Evolutionary conservation across 495 filamentous ascomycete species (phyloP).

Genomic region (Elasticomyces elasticus): DNA sequence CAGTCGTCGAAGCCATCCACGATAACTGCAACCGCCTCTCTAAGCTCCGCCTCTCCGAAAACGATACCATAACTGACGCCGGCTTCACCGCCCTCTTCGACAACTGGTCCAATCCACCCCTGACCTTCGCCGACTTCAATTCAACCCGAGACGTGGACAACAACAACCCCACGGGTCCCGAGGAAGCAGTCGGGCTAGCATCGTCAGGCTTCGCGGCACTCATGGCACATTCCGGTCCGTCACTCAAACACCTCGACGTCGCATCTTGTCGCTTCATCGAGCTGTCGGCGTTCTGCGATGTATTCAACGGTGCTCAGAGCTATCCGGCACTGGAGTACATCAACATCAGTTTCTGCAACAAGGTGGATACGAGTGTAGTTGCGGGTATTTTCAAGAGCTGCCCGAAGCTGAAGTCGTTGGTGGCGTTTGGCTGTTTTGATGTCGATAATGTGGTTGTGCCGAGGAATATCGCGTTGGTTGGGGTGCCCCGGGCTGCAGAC

Average conservation of each 20-base stretch:
- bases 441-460: conserved; percentile 62
- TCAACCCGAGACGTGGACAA: conserved; percentile 66
- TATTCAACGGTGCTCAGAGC: conserved; percentile 49
- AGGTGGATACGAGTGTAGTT: conserved; percentile 63
- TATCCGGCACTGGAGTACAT: conserved; percentile 60
- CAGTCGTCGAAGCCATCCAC: conserved; percentile 48
- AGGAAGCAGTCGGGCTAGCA: conserved; percentile 54
- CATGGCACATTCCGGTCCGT: conserved; percentile 69
- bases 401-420: conserved; percentile 58
- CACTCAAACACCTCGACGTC: conserved; percentile 56
- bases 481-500: conserved; percentile 59
- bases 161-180: conserved; percentile 49
- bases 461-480: conserved; percentile 63
- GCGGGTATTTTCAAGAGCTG: conserved; percentile 65
- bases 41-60: conserved; percentile 71
- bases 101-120: conserved; percentile 59
- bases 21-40: conserved; percentile 51
- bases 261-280: conserved; percentile 71
- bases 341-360: conserved; percentile 68
- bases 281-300: conserved; percentile 53
- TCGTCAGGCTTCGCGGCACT: conserved; percentile 63
- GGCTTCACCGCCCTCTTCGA: conserved; percentile 62
- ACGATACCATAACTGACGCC: conserved; percentile 61
- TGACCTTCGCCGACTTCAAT: conserved; percentile 60
- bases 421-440: conserved; percentile 78